A percentile compares a stretch with the other conserved stretches of the same genome.
phyloP scores from a whole-genome alignment of 805 yeast genomes.

The Ogataea allantospora region DNA sequence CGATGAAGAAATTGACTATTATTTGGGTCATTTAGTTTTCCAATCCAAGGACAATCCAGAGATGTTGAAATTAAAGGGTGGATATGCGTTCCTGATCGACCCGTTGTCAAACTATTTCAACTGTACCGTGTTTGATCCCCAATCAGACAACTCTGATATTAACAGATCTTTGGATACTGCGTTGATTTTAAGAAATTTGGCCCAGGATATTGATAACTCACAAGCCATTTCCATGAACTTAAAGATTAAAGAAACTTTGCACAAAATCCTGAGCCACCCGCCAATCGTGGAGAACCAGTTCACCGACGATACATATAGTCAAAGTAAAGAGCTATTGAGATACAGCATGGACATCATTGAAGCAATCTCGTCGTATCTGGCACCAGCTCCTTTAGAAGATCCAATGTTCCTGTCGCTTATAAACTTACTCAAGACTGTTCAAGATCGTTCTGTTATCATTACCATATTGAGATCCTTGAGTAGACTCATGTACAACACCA shows the following conservation, averaged over 20 bases:
- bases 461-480: constrained; percentile 74
- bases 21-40: constrained; percentile 54
- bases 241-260: constrained; percentile 37
- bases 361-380: constrained; percentile 75
- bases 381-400: constrained; percentile 72
- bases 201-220: constrained; percentile 82
- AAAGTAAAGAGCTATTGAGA: constrained; percentile 56
- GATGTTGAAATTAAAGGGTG: constrained; percentile 39
- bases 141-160: constrained; percentile 23
- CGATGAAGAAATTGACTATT: constrained; percentile 68
- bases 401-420: constrained; percentile 59
- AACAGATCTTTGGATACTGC: constrained; percentile 45
- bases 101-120: constrained; percentile 25
- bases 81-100: constrained; percentile 41
- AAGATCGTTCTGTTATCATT: constrained; percentile 69
- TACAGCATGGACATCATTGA: constrained; percentile 81
- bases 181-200: constrained; percentile 73
- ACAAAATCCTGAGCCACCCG: constrained; percentile 42
- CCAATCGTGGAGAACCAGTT: constrained; percentile 27
- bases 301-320: constrained; percentile 30
- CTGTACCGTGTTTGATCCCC: constrained; percentile 19
- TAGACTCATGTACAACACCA: constrained; percentile 68
- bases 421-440: constrained; percentile 45
- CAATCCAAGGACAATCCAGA: constrained; percentile 41
- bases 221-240: constrained; percentile 63